Base-by-base conservation (phyloP, 73 alveolate genomes). In the Symbiodinium natans region DNA sequence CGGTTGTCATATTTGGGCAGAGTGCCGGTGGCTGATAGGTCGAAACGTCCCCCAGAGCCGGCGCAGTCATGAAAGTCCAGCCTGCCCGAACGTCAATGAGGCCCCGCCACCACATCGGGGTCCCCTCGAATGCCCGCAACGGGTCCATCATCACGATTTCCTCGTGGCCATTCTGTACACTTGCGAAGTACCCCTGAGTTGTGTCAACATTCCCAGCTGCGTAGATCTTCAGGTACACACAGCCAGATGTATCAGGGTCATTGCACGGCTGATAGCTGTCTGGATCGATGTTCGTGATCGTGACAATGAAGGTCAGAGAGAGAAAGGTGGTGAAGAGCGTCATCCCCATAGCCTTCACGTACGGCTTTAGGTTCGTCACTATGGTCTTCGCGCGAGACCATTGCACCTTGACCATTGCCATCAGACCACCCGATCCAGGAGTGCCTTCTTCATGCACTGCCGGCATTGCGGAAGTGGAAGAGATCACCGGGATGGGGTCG, bases 251-350 rank as follows among this genome's bases (percentile, higher is more conserved):
- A 29, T 31, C 29, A 23, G 17, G 31, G 36, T 63, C 80, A 36
- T 63, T 63, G 80, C 80, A 63, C 36, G 80, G 80, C 80, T 63
- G 80, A 63, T 63, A 63, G 80, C 80, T 63, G 1, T 63, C 80
- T n/a, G 80, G 38, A 63, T 63, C 80, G 36, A 63, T 23, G 80
- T 29, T 63, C 38, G 80, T 63, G 33, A 63, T 63, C 33, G 80
- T 63, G 11, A 63, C 36, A 25, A 63, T n/a, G 40, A 63, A 63
- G 19, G 80, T 63, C 17, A 63, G 80, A 36, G 80, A 63, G 40
- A 63, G 40, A 29, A 63, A 63, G 9, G 80, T 63, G 19, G 80
- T 23, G 19, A 63, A 36, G 36, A 63, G 31, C 38, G 80, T 63
- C 80, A 63, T 63, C 36, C 80, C 80, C 17, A 36, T 36, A 63